Percentiles rank a stretch among this genome's conserved stretches.
These are phyloP conservation scores for Epithele typhae DNA, from an alignment of 768 basidiomycete species.

Conservation along the genomic window DNA sequence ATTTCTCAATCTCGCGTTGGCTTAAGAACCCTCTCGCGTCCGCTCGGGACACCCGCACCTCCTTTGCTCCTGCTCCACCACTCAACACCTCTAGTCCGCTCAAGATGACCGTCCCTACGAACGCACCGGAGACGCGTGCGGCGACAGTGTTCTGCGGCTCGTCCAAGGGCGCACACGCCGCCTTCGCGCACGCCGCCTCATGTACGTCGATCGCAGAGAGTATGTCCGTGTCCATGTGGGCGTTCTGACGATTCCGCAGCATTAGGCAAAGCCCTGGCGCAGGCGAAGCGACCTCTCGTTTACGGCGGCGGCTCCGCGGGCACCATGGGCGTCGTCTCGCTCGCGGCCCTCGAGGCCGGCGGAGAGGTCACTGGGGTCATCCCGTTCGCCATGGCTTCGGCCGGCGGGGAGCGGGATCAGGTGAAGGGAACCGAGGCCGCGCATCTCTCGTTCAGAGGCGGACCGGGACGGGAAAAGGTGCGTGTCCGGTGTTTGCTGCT, in stretches of 20 bases:
- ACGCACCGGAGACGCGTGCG: constrained; percentile 22
- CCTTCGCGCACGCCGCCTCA: constrained; percentile 61
- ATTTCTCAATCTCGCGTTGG: no score
- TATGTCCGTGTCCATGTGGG: neutral
- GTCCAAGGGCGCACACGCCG: constrained; percentile 55
- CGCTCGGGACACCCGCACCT: no score
- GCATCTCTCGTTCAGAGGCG: constrained; percentile 26
- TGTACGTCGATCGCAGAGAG: no score
- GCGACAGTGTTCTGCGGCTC: constrained; percentile 88
- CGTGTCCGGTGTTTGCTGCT: constrained; percentile 4
- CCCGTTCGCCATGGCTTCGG: constrained; percentile 69
- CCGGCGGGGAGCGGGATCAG: constrained; percentile 60
- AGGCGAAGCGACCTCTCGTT: constrained; percentile 57
- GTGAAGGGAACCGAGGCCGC: constrained; percentile 19
- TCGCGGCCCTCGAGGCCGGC: constrained; percentile 56
- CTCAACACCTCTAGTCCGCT: no score
- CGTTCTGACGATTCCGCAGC: constrained; percentile 36
- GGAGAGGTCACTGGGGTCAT: constrained; percentile 76
- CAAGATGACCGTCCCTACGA: neutral
- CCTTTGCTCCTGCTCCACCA: no score
- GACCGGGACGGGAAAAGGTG: constrained; percentile 31
- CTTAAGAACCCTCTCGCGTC: no score
- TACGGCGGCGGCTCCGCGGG: constrained; percentile 86
- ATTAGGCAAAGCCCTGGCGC: constrained; percentile 68
- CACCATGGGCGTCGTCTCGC: constrained; percentile 82